Base-by-base conservation (phyloP, 495 filamentous ascomycete species). In the Annulohypoxylon moriforme region DNA sequence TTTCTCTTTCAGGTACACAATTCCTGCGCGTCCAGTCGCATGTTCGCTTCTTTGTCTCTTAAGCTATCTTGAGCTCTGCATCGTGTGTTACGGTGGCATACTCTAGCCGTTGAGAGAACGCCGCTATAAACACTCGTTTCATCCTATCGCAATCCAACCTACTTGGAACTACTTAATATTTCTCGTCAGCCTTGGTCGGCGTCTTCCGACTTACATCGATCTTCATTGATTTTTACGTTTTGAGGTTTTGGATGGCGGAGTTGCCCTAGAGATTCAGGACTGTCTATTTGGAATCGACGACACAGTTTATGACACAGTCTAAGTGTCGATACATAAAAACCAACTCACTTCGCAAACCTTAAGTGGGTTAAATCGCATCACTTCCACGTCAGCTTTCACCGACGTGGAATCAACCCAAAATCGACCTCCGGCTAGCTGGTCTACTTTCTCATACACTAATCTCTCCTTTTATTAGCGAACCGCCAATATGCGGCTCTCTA, bases 401-500 rank as follows among this genome's bases (percentile, higher is more conserved):
- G 20, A 40, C 20, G 34, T 58, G 27, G 34, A 55, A 55, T 18
- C 27, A 33, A 33, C 20, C 6, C 29, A n/a, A 11, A 22, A 10
- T 33, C 18, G 34, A 44, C 33, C 38, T 29, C 27, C 58, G 20
- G 1, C 27, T 8, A 29, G 25, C 25, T 44, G 47, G 29, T 31
- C 27, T 27, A 44, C 25, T 61, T n/a, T 9, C 49, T 42, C 31
- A 31, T 50, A 38, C 13, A 20, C 18, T 22, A 47, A 42, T 14
- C 18, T 34, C 4, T 20, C 29, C 49, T n/a, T 36, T 6, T 11
- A 42, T 14, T 14, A 4, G 36, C 13, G 27, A 20, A 20, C 14
- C n/a, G 25, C 9, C 2, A 73, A 53, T 4, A 71, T 77, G 65
- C 61, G 71, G 46, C 60, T 68, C 13, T 72, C 75, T 22, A 57